Evolutionary conservation across 2,329 filamentous ascomycete genomes (phyloP).

Genomic region (Bisporella sp.): DNA sequence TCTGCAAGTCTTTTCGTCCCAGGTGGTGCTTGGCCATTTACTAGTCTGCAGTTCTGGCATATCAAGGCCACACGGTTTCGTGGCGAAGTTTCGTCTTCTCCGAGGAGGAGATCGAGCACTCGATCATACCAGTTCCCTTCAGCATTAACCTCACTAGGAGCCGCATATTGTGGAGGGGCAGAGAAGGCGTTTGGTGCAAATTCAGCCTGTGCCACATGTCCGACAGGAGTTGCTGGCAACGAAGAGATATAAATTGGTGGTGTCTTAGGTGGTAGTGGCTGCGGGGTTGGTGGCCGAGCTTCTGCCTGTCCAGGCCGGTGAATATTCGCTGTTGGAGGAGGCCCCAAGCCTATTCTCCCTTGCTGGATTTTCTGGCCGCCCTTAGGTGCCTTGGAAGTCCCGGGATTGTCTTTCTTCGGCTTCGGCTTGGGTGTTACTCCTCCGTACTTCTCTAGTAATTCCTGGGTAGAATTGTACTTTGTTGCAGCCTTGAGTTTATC

Average conservation of each 20-base stretch:
- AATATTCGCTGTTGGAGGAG: conserved; percentile 60
- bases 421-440: conserved; percentile 34
- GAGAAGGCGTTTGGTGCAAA: conserved; percentile 69
- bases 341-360: conserved; percentile 42
- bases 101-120: conserved; percentile 82
- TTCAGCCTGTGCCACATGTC: conserved; percentile 36
- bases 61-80: conserved; percentile 89
- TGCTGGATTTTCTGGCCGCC: conserved; percentile 18
- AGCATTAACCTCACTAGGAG: conserved; percentile 9
- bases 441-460: conserved; percentile 91
- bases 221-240: conserved; percentile 14
- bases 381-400: conserved; percentile 14
- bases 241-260: conserved; percentile 13
- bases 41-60: conserved; percentile 72
- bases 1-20: conserved; percentile 72
- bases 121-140: conserved; percentile 84
- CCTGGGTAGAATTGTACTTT: conserved; percentile 90
- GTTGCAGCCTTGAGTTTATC: conserved; percentile 92
- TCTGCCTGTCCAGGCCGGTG: conserved; percentile 31
- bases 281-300: conserved; percentile 18
- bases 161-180: conserved; percentile 25
- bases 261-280: conserved; percentile 6
- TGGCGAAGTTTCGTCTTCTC: conserved; percentile 87
- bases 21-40: conserved; percentile 93
- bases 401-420: conserved; percentile 15